Base-by-base conservation (phyloP, 176 grass and related monocot species). In the Carex myosuroides region DNA sequence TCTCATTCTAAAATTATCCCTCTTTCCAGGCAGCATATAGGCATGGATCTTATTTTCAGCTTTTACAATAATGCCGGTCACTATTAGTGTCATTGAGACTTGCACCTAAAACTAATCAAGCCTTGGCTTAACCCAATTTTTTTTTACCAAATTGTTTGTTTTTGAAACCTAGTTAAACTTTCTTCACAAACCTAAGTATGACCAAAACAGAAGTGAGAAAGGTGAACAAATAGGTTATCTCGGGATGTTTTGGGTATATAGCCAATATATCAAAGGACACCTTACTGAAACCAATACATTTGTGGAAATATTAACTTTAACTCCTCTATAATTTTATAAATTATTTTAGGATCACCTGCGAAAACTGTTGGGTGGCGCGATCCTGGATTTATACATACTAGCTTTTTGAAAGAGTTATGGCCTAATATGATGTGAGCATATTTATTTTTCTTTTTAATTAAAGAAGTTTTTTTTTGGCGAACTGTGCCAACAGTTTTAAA, bases 301-400 rank as follows among this genome's bases (percentile, higher is more conserved):
- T 54, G n/a, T 69, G 17, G 14, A 32, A 32, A 32, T 33, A 84
- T 33, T 52, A 42, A 70, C 17, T 58, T 64, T 48, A 30, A 9
- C 20, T 80, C 63, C 21, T 86, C 35, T 56, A 80, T 50, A 2
- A 50, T 50, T 21, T 77, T 63, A 64, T 52, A 60, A 72, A 41
- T 22, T 64, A 88, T 83, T 70, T 79, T 87, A 97, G 95, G 86
- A 85, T 69, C 92, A 85, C 92, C 95, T 91, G 91, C 95, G 83
- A 84, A 91, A 83, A 95, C 92, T 60, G 92, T 98, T 89, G 91
- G 95, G 53, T 98, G 95, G 95, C 89, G 91, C 35, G 84, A 98
- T 88, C 95, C 92, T 81, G 91, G 95, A 86, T 95, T 91, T 82
- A 93, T 95, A 89, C 92, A 98, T 67, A 95, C 92, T 82, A 90